Percentiles rank a stretch among this genome's conserved stretches.
Conservation (phyloP, 768 basidiomycete genomes). For the Xanthoconium purpureum region DNA sequence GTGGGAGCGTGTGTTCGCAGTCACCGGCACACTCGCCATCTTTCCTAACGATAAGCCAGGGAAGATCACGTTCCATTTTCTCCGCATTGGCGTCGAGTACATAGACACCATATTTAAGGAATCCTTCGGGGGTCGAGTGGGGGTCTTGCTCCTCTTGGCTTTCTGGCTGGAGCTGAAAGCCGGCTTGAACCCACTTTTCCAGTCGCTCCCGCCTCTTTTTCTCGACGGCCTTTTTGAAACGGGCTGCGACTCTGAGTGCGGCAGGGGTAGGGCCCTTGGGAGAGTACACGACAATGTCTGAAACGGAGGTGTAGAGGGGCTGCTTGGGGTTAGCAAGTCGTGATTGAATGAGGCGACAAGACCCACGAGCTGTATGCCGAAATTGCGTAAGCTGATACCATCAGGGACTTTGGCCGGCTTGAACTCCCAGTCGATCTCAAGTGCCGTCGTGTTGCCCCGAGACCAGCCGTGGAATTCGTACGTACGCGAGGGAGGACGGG, state of each 20-base stretch:
- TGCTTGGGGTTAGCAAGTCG: constrained; percentile 28
- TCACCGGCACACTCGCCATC: constrained; percentile 24
- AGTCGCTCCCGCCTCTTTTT: constrained; percentile 52
- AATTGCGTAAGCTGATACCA: constrained; percentile 82
- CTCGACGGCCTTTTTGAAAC: constrained; percentile 62
- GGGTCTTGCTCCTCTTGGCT: constrained; percentile 16
- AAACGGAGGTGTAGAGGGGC: constrained; percentile 86
- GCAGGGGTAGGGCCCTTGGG: constrained; percentile 56
- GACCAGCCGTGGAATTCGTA: constrained; percentile 22
- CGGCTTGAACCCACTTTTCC: constrained; percentile 20
- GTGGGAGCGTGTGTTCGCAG: constrained; percentile 13
- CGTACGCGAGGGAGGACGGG: constrained; percentile 18
- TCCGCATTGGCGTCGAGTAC: constrained; percentile 30
- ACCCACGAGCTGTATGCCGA: constrained; percentile 85
- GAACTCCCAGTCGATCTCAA: constrained; percentile 55
- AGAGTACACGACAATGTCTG: constrained; percentile 86
- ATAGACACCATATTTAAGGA: constrained; percentile 32
- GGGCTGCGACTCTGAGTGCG: constrained; percentile 59
- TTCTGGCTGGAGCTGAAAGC: constrained; percentile 7
- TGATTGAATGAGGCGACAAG: neutral
- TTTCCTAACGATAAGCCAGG: constrained; percentile 29
- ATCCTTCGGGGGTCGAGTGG: constrained; percentile 24
- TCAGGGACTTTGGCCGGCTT: constrained; percentile 71
- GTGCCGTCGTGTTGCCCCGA: constrained; percentile 10
- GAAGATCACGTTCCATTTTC: constrained; percentile 25